A percentile compares a stretch with the other conserved stretches of the same genome.
These are phyloP conservation scores for Pseudocercospora fuligena DNA, from an alignment of 2,329 filamentous ascomycete genomes.

Conservation along the genomic window DNA sequence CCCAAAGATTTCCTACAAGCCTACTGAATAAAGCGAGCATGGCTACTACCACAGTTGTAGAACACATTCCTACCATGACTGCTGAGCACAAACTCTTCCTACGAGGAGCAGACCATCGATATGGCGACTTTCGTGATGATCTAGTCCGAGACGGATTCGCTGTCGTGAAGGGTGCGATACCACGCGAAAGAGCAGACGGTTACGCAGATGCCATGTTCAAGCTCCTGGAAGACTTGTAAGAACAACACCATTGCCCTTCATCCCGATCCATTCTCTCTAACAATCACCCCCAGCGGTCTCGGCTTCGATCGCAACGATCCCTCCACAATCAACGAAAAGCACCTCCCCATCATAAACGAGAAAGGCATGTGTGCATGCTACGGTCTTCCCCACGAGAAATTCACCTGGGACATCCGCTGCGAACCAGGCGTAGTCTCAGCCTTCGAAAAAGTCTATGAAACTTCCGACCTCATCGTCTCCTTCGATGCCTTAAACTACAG, in stretches of 20 bases:
- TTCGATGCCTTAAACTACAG: slow-evolving; percentile 56
- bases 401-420: slow-evolving; percentile 47
- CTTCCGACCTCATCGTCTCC: slow-evolving; percentile 54
- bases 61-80: no score
- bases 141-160: slow-evolving; percentile 47
- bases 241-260: no score
- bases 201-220: slow-evolving; percentile 33
- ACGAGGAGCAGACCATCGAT: not conserved
- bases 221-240: slow-evolving; percentile 35
- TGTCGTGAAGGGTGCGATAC: slow-evolving; percentile 51
- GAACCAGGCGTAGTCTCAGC: slow-evolving; percentile 47
- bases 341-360: slow-evolving; percentile 45
- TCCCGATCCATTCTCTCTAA: slow-evolving; percentile 3
- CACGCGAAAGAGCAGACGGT: slow-evolving; percentile 42
- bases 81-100: no score
- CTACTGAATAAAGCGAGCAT: no score
- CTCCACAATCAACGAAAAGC: slow-evolving; percentile 43
- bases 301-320: slow-evolving; percentile 45
- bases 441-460: slow-evolving; percentile 47
- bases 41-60: no score
- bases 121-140: slow-evolving; percentile 21
- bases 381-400: slow-evolving; percentile 46
- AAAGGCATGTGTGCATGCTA: slow-evolving; percentile 42
- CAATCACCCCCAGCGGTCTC: slow-evolving; percentile 5
- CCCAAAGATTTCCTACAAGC: no score